phyloP scores from a whole-genome alignment of 805 yeast genomes.

The Wickerhamomyces bisporus region DNA sequence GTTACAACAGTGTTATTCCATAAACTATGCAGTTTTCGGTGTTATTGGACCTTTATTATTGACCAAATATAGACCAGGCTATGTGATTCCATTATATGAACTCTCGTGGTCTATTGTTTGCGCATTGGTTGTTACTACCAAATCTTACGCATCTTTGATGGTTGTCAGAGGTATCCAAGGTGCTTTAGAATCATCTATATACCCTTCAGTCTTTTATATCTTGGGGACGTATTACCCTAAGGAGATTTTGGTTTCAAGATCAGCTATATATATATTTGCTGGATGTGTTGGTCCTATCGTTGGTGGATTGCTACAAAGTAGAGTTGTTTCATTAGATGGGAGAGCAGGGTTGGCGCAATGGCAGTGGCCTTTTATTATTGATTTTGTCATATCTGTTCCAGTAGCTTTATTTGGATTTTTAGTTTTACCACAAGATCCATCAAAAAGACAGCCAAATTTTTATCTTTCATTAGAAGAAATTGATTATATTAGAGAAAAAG shows the following conservation, averaged over 20 bases:
- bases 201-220: background rate
- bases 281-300: background rate
- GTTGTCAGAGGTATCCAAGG: background rate
- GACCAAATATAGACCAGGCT: background rate
- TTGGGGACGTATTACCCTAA: background rate
- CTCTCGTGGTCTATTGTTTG: background rate
- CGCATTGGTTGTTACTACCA: background rate
- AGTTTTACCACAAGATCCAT: background rate
- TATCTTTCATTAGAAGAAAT: constrained; percentile 1
- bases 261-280: background rate
- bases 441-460: background rate
- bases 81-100: background rate
- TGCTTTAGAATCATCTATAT: background rate
- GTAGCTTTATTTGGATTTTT: constrained; percentile 1
- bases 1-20: background rate
- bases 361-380: constrained; percentile 1
- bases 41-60: background rate
- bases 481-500: background rate
- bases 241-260: background rate
- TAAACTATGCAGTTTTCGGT: background rate
- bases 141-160: background rate
- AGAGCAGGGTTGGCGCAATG: background rate
- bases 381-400: background rate
- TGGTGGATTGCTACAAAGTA: background rate
- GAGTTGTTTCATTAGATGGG: background rate